Conservation (phyloP, 1,284 basidiomycete genomes). For the Phylloporus sp. region DNA sequence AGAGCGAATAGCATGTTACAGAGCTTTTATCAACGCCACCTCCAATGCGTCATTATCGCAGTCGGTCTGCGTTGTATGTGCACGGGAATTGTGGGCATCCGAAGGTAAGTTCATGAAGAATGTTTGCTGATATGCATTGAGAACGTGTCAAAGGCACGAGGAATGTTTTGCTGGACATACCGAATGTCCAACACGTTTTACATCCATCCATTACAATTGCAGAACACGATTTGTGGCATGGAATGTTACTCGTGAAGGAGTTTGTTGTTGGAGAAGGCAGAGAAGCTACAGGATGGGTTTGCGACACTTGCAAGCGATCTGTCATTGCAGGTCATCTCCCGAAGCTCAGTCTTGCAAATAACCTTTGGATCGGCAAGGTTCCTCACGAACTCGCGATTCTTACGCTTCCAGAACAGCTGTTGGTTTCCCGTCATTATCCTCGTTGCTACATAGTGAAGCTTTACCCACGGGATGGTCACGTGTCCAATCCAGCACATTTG, state of each 20-base stretch:
- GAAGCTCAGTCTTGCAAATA: background rate
- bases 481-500: background rate
- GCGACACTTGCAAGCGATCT: background rate
- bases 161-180: too few species aligned
- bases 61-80: too few species aligned
- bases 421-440: background rate
- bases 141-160: too few species aligned
- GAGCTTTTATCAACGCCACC: background rate
- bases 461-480: background rate
- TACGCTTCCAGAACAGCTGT: background rate
- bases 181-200: too few species aligned
- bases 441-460: background rate
- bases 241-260: too few species aligned
- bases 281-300: background rate
- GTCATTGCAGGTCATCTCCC: background rate
- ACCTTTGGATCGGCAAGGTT: background rate
- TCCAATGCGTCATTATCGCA: too few species aligned
- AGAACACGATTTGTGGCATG: too few species aligned
- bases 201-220: too few species aligned
- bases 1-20: background rate
- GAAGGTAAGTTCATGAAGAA: too few species aligned
- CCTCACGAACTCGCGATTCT: background rate
- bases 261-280: too few species aligned
- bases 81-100: too few species aligned
- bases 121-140: too few species aligned